A percentile compares a stretch with the other conserved stretches of the same genome.
Evolutionary conservation across 148 eudicot species (phyloP).

Genomic region (Rhododendron henanense): DNA sequence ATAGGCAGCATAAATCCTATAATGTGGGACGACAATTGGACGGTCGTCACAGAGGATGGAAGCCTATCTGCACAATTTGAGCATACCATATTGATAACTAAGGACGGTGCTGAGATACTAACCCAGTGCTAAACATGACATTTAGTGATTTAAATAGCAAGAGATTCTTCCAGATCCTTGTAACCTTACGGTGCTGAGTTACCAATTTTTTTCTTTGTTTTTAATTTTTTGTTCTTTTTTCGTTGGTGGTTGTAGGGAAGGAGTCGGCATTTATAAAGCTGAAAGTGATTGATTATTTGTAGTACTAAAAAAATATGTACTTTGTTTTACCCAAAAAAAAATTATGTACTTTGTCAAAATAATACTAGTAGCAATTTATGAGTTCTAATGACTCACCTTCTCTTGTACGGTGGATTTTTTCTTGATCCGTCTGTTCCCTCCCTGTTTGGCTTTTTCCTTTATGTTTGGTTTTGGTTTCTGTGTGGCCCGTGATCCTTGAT

Average conservation of each 20-base stretch:
- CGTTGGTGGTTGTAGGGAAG: background rate
- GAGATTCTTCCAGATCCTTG: background rate
- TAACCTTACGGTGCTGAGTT: background rate
- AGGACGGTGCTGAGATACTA: slow-evolving; percentile 78
- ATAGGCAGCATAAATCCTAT: slow-evolving; percentile 73
- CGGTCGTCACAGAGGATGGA: slow-evolving; percentile 89
- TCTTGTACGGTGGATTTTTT: background rate
- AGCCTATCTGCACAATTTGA: slow-evolving; percentile 95
- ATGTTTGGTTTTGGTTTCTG: background rate
- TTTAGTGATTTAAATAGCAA: background rate
- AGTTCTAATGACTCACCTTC: background rate
- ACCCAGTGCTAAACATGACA: slow-evolving; percentile 51
- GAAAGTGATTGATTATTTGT: background rate
- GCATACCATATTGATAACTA: slow-evolving; percentile 81
- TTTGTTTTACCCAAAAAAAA: background rate
- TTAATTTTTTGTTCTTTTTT: background rate
- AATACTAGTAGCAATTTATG: background rate
- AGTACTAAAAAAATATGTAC: background rate
- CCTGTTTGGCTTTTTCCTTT: background rate
- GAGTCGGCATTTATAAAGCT: background rate
- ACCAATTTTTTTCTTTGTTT: background rate
- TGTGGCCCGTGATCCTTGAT: too few relatives aligned
- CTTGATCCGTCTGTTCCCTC: background rate
- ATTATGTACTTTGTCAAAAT: background rate
- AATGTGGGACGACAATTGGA: slow-evolving; percentile 97